These are phyloP conservation scores for Pseudogymnoascus sp. DNA, from an alignment of 2,329 filamentous ascomycete genomes.

Conservation along the genomic window DNA sequence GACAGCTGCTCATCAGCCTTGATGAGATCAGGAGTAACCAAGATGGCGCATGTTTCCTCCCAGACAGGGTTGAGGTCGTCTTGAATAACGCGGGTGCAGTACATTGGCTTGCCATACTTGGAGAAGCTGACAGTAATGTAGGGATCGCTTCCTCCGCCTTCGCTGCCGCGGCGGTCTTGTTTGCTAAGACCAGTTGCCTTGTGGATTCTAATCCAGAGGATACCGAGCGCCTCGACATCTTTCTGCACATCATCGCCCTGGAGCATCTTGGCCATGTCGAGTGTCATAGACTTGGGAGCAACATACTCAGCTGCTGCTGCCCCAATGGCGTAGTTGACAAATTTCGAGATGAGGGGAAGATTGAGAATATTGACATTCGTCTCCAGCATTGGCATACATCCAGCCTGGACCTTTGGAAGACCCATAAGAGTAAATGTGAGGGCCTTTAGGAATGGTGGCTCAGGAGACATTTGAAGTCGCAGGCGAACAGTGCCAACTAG, in stretches of 20 bases:
- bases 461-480: constrained; percentile 75
- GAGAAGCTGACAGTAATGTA: constrained; percentile 94
- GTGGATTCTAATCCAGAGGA: constrained; percentile 90
- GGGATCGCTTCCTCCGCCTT: constrained; percentile 83
- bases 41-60: constrained; percentile 75
- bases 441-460: constrained; percentile 86
- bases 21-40: constrained; percentile 83
- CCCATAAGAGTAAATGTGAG: constrained; percentile 94
- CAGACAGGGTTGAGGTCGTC: constrained; percentile 91
- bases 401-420: constrained; percentile 77
- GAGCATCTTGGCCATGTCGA: constrained; percentile 84
- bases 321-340: constrained; percentile 91
- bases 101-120: constrained; percentile 96
- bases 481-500: constrained; percentile 83
- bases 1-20: constrained; percentile 90
- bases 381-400: constrained; percentile 88
- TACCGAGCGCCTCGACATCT: constrained; percentile 73
- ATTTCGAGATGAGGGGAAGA: constrained; percentile 85
- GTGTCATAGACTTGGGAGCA: constrained; percentile 85
- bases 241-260: constrained; percentile 89
- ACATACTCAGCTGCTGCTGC: constrained; percentile 86
- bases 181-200: constrained; percentile 82
- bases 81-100: constrained; percentile 91
- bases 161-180: constrained; percentile 74
- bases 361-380: constrained; percentile 87